phyloP scores from a whole-genome alignment of 1,139 yeast species.

The Kluyveromyces marxianus region DNA sequence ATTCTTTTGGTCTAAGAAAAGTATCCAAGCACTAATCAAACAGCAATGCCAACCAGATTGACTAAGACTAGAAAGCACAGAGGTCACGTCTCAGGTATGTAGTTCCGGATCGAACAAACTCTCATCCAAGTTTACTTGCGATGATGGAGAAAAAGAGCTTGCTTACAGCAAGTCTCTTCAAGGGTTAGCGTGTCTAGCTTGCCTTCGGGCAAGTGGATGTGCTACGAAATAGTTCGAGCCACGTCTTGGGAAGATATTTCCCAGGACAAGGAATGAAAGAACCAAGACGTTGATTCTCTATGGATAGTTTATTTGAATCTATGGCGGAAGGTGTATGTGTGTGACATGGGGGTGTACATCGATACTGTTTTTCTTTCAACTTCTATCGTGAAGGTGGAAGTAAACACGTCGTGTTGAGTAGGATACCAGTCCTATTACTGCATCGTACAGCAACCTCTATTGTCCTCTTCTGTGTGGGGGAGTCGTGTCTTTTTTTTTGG shows the following conservation, averaged over 20 bases:
- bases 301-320: neutral
- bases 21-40: neutral
- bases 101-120: constrained; percentile 24
- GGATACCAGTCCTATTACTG: too few relatives aligned
- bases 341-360: neutral
- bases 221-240: constrained; percentile 1
- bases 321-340: neutral
- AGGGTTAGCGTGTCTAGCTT: too few relatives aligned
- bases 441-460: too few relatives aligned
- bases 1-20: neutral
- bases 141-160: neutral
- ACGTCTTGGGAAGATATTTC: neutral
- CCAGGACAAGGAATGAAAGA: constrained; percentile 34
- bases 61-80: constrained; percentile 99
- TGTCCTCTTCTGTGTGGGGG: too few relatives aligned
- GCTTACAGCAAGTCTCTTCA: neutral
- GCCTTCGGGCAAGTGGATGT: too few relatives aligned
- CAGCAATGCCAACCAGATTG: constrained; percentile 95
- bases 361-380: neutral
- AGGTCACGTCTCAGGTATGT: constrained; percentile 99
- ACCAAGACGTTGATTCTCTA: constrained; percentile 32
- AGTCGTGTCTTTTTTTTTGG: too few relatives aligned
- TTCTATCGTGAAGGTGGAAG: too few relatives aligned
- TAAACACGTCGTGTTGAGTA: too few relatives aligned
- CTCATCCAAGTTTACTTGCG: neutral